Evolutionary conservation across 768 basidiomycete species (phyloP).

Genomic region (Cystobasidium onofrii): DNA sequence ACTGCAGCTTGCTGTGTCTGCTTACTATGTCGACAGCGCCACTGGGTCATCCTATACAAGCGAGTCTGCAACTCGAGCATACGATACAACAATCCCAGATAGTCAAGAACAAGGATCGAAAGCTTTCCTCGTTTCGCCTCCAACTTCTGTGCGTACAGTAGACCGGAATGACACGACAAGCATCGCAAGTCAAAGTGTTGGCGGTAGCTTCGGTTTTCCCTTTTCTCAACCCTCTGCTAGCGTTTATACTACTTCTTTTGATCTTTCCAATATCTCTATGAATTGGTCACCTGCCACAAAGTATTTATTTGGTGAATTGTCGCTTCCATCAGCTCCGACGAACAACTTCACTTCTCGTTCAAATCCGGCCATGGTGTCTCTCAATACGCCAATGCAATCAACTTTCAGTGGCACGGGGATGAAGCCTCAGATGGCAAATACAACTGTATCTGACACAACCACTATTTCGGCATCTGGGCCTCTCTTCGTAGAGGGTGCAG

Average conservation of each 20-base stretch:
- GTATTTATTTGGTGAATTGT: slow-evolving; percentile 1
- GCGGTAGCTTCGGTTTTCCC: neutral
- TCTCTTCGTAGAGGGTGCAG: too few species aligned
- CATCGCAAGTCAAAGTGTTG: neutral
- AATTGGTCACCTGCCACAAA: slow-evolving; percentile 6
- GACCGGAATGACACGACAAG: neutral
- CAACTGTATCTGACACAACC: neutral
- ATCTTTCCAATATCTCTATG: neutral
- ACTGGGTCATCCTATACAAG: neutral
- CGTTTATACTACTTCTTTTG: neutral
- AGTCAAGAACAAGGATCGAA: neutral
- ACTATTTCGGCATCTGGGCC: too few species aligned
- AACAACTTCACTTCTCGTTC: neutral
- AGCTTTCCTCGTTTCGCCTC: neutral
- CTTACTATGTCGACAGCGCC: neutral
- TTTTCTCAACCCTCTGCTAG: slow-evolving; percentile 10
- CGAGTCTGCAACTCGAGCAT: neutral
- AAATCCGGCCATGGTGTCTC: neutral
- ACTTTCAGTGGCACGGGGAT: neutral
- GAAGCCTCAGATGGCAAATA: neutral
- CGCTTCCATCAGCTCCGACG: neutral
- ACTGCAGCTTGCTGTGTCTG: neutral
- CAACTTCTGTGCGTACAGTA: neutral
- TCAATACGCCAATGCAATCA: slow-evolving; percentile 7
- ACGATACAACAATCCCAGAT: neutral